A percentile compares a stretch with the other conserved stretches of the same genome.
Conservation (phyloP, 306 rosid species). For the Abrus pulchellus region DNA sequence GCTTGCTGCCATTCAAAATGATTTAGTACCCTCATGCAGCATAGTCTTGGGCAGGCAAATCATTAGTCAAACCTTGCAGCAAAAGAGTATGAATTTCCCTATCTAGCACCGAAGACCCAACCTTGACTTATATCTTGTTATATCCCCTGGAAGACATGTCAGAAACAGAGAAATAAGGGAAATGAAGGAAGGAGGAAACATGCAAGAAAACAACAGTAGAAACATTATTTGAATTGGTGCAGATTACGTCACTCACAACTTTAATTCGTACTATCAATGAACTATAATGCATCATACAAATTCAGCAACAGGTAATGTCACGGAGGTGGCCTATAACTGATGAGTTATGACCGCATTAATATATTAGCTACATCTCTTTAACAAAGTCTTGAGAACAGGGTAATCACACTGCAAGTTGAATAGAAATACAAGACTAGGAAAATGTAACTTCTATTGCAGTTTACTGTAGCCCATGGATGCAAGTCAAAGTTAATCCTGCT, state of each 20-base stretch:
- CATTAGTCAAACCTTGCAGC: slow-evolving; percentile 40
- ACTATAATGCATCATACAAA: not conserved
- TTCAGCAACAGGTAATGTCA: slow-evolving; percentile 7
- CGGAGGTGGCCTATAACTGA: not conserved
- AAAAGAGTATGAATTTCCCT: not conserved
- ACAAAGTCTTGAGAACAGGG: slow-evolving; percentile 18
- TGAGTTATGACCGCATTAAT: slow-evolving; percentile 3
- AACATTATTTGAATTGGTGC: slow-evolving; percentile 25
- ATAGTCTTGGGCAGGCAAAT: slow-evolving; percentile 18
- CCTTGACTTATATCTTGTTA: slow-evolving; percentile 29
- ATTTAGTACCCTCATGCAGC: slow-evolving; percentile 14
- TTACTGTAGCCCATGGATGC: slow-evolving; percentile 23
- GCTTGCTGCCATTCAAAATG: not conserved
- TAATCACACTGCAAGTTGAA: slow-evolving; percentile 16
- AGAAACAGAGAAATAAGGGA: slow-evolving; percentile 32
- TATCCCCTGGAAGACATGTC: slow-evolving; percentile 45
- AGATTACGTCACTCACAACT: not conserved
- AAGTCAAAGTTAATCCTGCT: slow-evolving; percentile 25
- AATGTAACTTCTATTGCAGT: slow-evolving; percentile 4
- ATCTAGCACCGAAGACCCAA: slow-evolving; percentile 38
- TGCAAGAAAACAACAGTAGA: slow-evolving; percentile 18
- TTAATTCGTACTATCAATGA: slow-evolving; percentile 11
- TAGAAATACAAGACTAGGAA: not conserved
- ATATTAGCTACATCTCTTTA: not conserved
- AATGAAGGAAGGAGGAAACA: slow-evolving; percentile 32